Evolutionary conservation across 1,139 yeast species (phyloP).

Genomic region (Saccharomycopsis hybrid): DNA sequence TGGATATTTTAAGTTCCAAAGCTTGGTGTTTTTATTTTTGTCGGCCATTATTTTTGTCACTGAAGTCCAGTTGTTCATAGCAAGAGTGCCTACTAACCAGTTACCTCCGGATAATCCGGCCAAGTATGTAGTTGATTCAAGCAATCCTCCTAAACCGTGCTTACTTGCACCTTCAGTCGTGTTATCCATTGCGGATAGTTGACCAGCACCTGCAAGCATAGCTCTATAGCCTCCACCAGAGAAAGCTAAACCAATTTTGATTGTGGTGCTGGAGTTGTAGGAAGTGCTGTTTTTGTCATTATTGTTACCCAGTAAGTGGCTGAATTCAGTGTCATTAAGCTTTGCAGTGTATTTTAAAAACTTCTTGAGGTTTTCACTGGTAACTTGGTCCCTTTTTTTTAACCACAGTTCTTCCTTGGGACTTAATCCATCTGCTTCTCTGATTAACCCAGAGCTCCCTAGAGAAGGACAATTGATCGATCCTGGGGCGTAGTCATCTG

Average conservation of each 20-base stretch:
- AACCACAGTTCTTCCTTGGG: conserved; percentile 1
- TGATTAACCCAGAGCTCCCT: conserved; percentile 24
- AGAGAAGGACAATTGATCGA: conserved; percentile 16
- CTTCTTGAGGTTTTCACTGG: conserved; percentile 45
- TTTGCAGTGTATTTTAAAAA: conserved; percentile 50
- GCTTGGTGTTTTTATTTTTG: conserved; percentile 28
- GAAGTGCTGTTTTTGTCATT: conserved; percentile 3
- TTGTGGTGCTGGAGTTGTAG: conserved; percentile 20
- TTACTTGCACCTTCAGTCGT: conserved; percentile 53
- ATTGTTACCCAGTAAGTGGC: conserved; percentile 23
- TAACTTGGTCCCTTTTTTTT: conserved; percentile 24
- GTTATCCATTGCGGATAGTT: conserved; percentile 70
- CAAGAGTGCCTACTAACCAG: conserved; percentile 65
- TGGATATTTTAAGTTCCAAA: conserved; percentile 57
- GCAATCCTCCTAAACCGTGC: conserved; percentile 58
- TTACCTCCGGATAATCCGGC: conserved; percentile 70
- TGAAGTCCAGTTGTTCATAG: conserved; percentile 56
- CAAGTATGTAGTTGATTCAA: conserved; percentile 55
- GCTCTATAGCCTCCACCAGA: conserved; percentile 94
- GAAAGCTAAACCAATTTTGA: conserved; percentile 63
- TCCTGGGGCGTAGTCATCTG: conserved; percentile 13
- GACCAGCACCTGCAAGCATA: conserved; percentile 84
- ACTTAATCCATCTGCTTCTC: conserved; percentile 6
- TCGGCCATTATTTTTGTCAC: conserved; percentile 39
- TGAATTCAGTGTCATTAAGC: conserved; percentile 31